These are phyloP conservation scores for Fusarium tupiense DNA, from an alignment of 2,329 filamentous ascomycete genomes.

Conservation along the genomic window DNA sequence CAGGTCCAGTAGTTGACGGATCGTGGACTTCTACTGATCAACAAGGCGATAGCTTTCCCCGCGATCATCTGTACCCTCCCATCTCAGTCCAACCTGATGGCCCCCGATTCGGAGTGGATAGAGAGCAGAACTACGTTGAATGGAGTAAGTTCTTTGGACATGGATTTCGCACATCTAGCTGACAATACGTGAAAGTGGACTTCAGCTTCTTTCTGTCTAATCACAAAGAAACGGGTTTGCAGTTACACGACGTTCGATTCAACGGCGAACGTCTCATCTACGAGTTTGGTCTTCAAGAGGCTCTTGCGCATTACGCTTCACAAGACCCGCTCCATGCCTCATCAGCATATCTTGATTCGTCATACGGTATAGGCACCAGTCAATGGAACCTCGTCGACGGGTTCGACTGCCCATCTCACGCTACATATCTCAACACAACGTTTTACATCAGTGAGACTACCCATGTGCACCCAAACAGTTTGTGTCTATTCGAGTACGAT, in stretches of 20 bases:
- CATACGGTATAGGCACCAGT: conserved; percentile 59
- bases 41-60: neutral
- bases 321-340: conserved; percentile 58
- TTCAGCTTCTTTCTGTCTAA: conserved; percentile 61
- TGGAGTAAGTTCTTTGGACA: conserved; percentile 13
- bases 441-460: conserved; percentile 57
- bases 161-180: neutral
- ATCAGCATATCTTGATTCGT: conserved; percentile 58
- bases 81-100: conserved; percentile 17
- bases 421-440: conserved; percentile 59
- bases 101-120: conserved; percentile 15
- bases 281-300: conserved; percentile 65
- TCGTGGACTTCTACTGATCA: conserved; percentile 21
- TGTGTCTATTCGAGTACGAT: conserved; percentile 66
- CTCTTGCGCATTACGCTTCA: conserved; percentile 62
- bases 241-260: conserved; percentile 62
- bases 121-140: conserved; percentile 22
- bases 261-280: conserved; percentile 66
- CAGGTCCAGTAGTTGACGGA: conserved; percentile 17
- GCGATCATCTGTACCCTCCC: conserved; percentile 8
- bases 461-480: conserved; percentile 57
- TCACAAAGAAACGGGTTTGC: conserved; percentile 58
- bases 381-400: conserved; percentile 57
- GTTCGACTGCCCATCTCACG: conserved; percentile 62
- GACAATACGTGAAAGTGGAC: conserved; percentile 49